Evolutionary conservation across 352 stramenopile species (phyloP), one percentile per base, ranked within the genome.

Genomic region (Phytophthora fragariaefolia): DNA sequence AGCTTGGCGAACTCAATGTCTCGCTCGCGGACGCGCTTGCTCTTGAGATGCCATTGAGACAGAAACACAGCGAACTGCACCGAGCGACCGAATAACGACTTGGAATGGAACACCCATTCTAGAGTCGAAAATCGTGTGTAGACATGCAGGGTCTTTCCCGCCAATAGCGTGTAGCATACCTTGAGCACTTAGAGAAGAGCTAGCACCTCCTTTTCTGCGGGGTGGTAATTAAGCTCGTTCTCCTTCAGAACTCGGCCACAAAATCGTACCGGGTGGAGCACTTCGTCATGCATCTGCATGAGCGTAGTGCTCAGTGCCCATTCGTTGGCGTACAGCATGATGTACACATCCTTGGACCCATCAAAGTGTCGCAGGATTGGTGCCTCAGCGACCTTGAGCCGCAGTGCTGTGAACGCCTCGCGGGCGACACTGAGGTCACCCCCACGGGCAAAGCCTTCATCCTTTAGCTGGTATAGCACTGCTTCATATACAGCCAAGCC

Each of bases 301-400:
- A n/a, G n/a, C n/a, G n/a, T n/a, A n/a, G n/a, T n/a, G n/a, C n/a
- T n/a, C n/a, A n/a, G n/a, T n/a, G n/a, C n/a, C n/a, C n/a, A n/a
- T n/a, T n/a, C n/a, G n/a, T n/a, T n/a, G n/a, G n/a, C n/a, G n/a
- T n/a, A n/a, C n/a, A n/a, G n/a, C n/a, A n/a, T n/a, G n/a, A n/a
- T n/a, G n/a, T n/a, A n/a, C n/a, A n/a, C n/a, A n/a, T n/a, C n/a
- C n/a, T n/a, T n/a, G n/a, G n/a, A n/a, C n/a, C n/a, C 9, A 18
- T 68, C 48, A 9, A 45, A 64, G 15, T 74, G 68, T 0, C 30
- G 20, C 0, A 77, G 23, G 2, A 73, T 24, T 12, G 71, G 66
- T 0, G 71, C 24, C 0, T 38, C 1, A 0, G 23, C 3, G 2
- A 79, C 46, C 17, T 66, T 65, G 0, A 58, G 17, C 34, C 71